Base-by-base conservation (phyloP, 805 yeast genomes). In the Diddensiella santjacobensis region DNA sequence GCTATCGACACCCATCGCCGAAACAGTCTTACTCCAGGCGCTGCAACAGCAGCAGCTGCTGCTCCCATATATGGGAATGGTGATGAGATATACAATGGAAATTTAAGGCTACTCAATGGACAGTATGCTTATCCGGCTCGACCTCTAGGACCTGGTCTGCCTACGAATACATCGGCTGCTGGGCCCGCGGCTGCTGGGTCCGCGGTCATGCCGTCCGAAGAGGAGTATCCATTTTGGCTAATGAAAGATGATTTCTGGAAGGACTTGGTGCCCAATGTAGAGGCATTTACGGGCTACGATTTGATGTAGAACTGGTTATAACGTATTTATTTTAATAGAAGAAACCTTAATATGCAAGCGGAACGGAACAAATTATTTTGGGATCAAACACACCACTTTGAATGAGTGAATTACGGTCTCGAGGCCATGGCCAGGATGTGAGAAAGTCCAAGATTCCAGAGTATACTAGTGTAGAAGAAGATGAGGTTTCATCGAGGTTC, bases 211-310 rank as follows among this genome's bases (percentile, higher is more conserved):
- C 63, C 67, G 0, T 67, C 68, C 46, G 67, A 73, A 43, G 57
- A 71, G 18, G 79, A 76, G 40, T 68, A 69, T 56, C 77, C 81
- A 8, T 74, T 73, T 42, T 72, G 74, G 68, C 75, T 80, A 6
- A 62, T 82, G 30, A 80, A 79, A 49, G 89, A 83, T 58, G 89
- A 83, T 58, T 80, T 83, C 56, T 83, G 89, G 89, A 72, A 80
- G 30, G 85, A 83, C 35, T 37, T 60, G 19, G 49, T 58, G 8
- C 62, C 63, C 8, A 55, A 48, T 36, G 61, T 57, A 10, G 62
- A 57, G 18, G 56, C 54, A 4, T 52, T 57, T 18, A 45, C 60
- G 3, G 59, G 60, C 23, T 58, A 51, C 38, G 59, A 54, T 33
- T 17, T 54, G 11, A 20, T 40, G 33, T 40, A 40, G 20, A 11